Evolutionary conservation across 257 asterid species (phyloP).

Genomic region (Solanum piurae): DNA sequence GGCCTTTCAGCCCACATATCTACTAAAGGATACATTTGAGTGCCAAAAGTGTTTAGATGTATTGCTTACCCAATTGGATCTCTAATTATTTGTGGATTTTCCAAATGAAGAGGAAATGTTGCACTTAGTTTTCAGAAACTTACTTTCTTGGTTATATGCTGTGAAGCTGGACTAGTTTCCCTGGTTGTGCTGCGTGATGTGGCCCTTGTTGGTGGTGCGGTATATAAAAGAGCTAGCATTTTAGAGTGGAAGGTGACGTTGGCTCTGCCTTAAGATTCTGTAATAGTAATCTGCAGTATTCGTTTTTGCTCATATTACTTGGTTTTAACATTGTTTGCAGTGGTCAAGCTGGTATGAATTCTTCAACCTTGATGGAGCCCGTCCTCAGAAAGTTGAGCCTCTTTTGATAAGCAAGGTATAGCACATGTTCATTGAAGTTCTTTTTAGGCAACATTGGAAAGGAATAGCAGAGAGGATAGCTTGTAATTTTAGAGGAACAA

Average conservation of each 20-base stretch:
- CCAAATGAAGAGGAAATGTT: neutral
- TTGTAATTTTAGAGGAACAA: neutral
- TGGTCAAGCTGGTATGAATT: conserved; percentile 63
- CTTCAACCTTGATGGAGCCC: conserved; percentile 71
- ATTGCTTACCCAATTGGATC: neutral
- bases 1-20: neutral
- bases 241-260: conserved; percentile 64
- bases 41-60: neutral
- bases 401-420: conserved; percentile 85
- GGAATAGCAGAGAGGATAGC: neutral
- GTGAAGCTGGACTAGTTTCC: conserved; percentile 77
- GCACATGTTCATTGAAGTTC: neutral
- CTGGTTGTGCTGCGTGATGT: conserved; percentile 76
- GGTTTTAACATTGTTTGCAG: conserved; percentile 23
- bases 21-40: neutral
- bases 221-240: conserved; percentile 65
- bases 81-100: neutral
- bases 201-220: conserved; percentile 81
- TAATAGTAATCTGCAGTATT: neutral
- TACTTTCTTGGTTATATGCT: neutral
- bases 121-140: neutral
- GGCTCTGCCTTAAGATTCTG: neutral
- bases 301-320: conserved; percentile 3
- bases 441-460: neutral
- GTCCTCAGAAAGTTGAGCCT: conserved; percentile 69